Evolutionary conservation across 495 filamentous ascomycete genomes (phyloP), one percentile per base, ranked within the genome.

Genomic region (Bryoglossum gracile): DNA sequence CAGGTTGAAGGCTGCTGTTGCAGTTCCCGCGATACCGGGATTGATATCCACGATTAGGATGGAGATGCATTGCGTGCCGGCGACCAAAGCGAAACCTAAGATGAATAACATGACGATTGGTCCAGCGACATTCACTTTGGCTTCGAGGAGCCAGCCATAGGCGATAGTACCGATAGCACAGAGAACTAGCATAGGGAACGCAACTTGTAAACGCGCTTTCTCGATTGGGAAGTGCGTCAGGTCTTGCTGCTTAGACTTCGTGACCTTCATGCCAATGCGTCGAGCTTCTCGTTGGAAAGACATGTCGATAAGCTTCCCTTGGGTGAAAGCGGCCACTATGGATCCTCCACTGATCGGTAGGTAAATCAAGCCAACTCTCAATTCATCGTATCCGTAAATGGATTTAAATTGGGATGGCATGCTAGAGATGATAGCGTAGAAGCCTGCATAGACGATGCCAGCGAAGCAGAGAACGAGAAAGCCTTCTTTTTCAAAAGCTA

Each of bases 1-100:
- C 5, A 90, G 62, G 54, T 89, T 88, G 50, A 82, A 85, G 4
- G 82, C 79, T 2, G 85, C 84, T 1, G 83, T 81, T 0, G 82
- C 82, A 0, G 83, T 77, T 0, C 76, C 75, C 0, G 83, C 80
- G 14, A 68, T 71, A 0, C 64, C 69, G 0, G 78, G 77, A 49
- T 82, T 80, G 2, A 87, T 65, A 55, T 89, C 85, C 0, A 87
- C 71, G 14, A 88, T 59, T 51, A 89, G 63, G 0, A 77, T 77
- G 47, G 68, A 68, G 4, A 69, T 44, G 10, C 60, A 54, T 37
- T 74, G 78, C 53, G 68, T 75, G 13, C 72, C 66, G 0, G 69
- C 77, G 0, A 75, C 71, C 4, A 79, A 59, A 18, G 55, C 55
- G 39, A 72, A 63, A 3, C 74, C 76, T 13, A 73, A 55, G 17